These are phyloP conservation scores for Polytrichum commune DNA, from an alignment of 225 moss, liverwort and hornwort species.

Conservation along the genomic window DNA sequence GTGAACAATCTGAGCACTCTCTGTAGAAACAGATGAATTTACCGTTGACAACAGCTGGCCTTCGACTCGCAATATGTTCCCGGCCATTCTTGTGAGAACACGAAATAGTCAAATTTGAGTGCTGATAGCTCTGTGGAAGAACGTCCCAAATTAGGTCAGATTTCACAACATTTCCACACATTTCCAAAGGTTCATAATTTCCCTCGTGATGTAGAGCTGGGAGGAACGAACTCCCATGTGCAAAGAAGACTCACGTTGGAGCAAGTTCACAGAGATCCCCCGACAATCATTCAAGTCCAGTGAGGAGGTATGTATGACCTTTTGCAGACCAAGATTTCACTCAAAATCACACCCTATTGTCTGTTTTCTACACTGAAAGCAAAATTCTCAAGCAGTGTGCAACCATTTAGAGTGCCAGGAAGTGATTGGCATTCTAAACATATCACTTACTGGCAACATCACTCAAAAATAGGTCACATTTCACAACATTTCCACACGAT, in stretches of 20 bases:
- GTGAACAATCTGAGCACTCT: too few relatives aligned
- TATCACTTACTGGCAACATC: too few relatives aligned
- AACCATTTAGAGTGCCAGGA: too few relatives aligned
- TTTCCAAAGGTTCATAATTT: not conserved
- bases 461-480: too few relatives aligned
- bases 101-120: slow-evolving; percentile 40
- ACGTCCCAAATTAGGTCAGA: not conserved
- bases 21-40: too few relatives aligned
- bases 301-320: too few relatives aligned
- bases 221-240: not conserved
- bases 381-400: too few relatives aligned
- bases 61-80: slow-evolving; percentile 42
- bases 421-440: too few relatives aligned
- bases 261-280: not conserved
- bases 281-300: not conserved
- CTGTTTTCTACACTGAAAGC: too few relatives aligned
- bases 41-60: slow-evolving; percentile 33
- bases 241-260: not conserved
- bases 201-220: not conserved
- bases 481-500: too few relatives aligned
- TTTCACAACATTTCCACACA: not conserved
- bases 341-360: too few relatives aligned
- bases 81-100: slow-evolving; percentile 60
- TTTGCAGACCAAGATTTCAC: too few relatives aligned
- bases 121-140: slow-evolving; percentile 1